Evolutionary conservation across 169 alveolate genomes (phyloP), one percentile per base, ranked within the genome.

Genomic region (Cryptosporidium ryanae): DNA sequence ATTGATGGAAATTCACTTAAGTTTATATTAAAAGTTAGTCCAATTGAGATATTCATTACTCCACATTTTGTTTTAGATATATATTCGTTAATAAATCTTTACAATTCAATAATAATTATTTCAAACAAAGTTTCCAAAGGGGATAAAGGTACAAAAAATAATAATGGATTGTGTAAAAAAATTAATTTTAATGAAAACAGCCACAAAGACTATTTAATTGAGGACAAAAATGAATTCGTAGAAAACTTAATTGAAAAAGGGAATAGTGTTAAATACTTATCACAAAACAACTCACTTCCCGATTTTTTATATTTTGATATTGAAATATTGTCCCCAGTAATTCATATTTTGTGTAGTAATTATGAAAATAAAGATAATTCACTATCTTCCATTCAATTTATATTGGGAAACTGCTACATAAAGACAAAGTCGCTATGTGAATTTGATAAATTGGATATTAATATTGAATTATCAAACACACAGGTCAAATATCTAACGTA

Each of bases 241-340:
- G 76, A 76, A 59, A 48, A 76, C 27, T 65, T 76, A 10, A 15
- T 55, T 17, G 87, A 76, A 38, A 55, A 48, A 63, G 48, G 87
- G 23, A 46, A 76, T 18, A 76, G 48, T 43, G 87, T 76, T 27
- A 76, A 65, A 31, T 55, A 76, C 15, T 76, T 76, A 21, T 55
- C 87, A 6, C 29, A 67, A 32, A 76, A 34, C 25, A 59, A 76
- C 38, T 76, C 87, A 2, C 25, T 76, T 57, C 87, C 87, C 1
- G 87, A 76, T 27, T 76, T 55, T 76, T 57, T 76, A n/a, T 63
- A 76, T 13, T 76, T 76, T 59, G 71, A 76, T 59, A 76, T 76
- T n/a, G 65, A 76, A n/a, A 61, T 76, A 43, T 76, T 55, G 31
- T 76, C 87, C 6, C 87, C 87, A 18, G 50, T 76, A 57, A 57